Percentiles rank a stretch among this genome's conserved stretches.
Conservation (phyloP, 116 monocot species). For the Dioscorea cayenensis region DNA sequence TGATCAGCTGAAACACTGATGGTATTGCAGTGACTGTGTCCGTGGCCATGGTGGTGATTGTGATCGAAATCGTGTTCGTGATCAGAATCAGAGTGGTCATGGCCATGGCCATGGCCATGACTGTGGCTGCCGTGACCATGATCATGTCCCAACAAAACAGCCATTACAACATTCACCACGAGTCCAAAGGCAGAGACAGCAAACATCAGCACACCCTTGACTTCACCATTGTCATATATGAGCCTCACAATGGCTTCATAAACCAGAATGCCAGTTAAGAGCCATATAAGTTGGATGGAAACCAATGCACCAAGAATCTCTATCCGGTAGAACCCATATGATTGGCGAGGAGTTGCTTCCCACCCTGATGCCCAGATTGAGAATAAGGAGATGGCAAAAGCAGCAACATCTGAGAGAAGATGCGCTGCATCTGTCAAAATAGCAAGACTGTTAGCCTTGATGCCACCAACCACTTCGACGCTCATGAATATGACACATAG, state of each 20-base stretch:
- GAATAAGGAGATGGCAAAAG: conserved; percentile 66
- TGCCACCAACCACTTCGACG: conserved; percentile 57
- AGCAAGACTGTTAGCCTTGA: conserved; percentile 64
- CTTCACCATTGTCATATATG: conserved; percentile 31
- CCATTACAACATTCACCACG: too few relatives aligned
- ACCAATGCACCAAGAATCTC: conserved; percentile 70
- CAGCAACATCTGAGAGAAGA: conserved; percentile 68
- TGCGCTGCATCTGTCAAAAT: conserved; percentile 75
- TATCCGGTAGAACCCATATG: conserved; percentile 64
- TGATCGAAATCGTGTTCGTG: neutral
- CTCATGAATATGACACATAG: conserved; percentile 58
- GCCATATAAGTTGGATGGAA: conserved; percentile 72
- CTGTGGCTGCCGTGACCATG: too few relatives aligned
- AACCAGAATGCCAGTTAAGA: conserved; percentile 59
- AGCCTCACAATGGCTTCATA: conserved; percentile 48
- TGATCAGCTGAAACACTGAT: conserved; percentile 15
- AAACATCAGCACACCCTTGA: conserved; percentile 17
- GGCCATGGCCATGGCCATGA: too few relatives aligned
- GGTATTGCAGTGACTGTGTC: conserved; percentile 10
- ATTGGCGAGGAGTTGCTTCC: conserved; percentile 65
- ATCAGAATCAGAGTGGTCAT: neutral
- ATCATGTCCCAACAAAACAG: too few relatives aligned
- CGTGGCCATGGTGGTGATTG: conserved; percentile 12
- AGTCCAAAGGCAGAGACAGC: too few relatives aligned
- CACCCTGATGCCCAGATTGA: conserved; percentile 72